phyloP scores from a whole-genome alignment of 345 rosid genomes.

The Citrus medica region DNA sequence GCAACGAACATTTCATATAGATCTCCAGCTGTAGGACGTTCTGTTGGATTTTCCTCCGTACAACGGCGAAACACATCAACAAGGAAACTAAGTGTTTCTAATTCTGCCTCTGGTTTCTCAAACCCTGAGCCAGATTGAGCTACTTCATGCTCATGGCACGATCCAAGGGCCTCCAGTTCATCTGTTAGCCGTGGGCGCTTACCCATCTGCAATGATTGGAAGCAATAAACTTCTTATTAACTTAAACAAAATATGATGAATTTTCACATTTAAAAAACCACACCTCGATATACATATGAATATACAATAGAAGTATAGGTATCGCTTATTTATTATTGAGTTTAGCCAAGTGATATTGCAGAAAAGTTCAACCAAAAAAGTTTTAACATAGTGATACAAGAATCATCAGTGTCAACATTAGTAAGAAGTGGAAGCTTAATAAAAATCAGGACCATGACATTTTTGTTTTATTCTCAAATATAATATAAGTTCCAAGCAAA shows the following conservation, averaged over 20 bases:
- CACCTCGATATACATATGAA: background rate
- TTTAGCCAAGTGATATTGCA: background rate
- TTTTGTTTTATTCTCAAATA: background rate
- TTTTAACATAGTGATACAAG: background rate
- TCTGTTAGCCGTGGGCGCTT: slow-evolving; percentile 63
- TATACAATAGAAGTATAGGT: too few relatives aligned
- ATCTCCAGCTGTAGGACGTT: slow-evolving; percentile 63
- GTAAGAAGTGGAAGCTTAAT: background rate
- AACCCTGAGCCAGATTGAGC: slow-evolving; percentile 25
- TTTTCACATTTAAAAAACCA: background rate
- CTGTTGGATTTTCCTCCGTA: slow-evolving; percentile 62
- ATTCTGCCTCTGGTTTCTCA: slow-evolving; percentile 41
- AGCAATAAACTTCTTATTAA: background rate
- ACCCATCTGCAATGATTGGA: slow-evolving; percentile 49
- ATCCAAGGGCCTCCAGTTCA: slow-evolving; percentile 49
- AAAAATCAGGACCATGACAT: background rate
- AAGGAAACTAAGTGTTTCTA: slow-evolving; percentile 57
- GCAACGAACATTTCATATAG: slow-evolving; percentile 47
- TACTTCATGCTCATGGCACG: slow-evolving; percentile 26
- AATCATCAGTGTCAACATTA: background rate
- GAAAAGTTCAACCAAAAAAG: background rate
- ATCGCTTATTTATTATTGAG: background rate
- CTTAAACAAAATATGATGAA: background rate
- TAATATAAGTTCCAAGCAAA: background rate
- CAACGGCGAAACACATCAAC: slow-evolving; percentile 61